Evolutionary conservation across 2,329 filamentous ascomycete species (phyloP).

Genomic region (Paraphaeosphaeria sporulosa): DNA sequence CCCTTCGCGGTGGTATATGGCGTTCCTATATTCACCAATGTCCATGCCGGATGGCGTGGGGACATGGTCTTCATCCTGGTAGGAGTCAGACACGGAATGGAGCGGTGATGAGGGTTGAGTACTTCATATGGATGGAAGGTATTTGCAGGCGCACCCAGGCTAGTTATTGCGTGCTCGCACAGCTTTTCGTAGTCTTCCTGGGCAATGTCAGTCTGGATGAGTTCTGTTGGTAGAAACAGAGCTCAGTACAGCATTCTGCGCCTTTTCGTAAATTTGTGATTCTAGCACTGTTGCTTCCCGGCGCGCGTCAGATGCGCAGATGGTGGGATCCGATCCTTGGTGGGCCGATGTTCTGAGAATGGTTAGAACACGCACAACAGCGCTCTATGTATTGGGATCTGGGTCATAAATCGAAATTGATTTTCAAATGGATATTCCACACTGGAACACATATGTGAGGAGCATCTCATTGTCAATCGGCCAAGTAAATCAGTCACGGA

Average conservation of each 20-base stretch:
- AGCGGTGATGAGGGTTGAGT: background rate
- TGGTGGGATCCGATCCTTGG: slow-evolving; percentile 54
- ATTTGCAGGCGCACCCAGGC: slow-evolving; percentile 28
- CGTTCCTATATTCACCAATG: slow-evolving; percentile 65
- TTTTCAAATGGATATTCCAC: too few species aligned
- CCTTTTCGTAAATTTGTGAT: slow-evolving; percentile 66
- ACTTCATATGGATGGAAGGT: slow-evolving; percentile 37
- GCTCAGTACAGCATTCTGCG: slow-evolving; percentile 62
- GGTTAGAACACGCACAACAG: slow-evolving; percentile 13
- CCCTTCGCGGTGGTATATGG: slow-evolving; percentile 68
- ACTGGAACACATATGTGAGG: background rate
- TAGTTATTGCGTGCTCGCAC: slow-evolving; percentile 33
- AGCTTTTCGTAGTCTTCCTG: slow-evolving; percentile 46
- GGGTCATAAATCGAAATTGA: background rate
- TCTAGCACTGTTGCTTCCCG: slow-evolving; percentile 72
- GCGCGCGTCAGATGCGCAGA: slow-evolving; percentile 58
- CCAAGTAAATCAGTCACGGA: background rate
- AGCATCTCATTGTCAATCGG: background rate
- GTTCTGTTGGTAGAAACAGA: background rate
- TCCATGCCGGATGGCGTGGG: slow-evolving; percentile 47
- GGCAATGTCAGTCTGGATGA: slow-evolving; percentile 26
- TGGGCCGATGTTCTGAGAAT: slow-evolving; percentile 57
- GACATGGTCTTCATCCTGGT: slow-evolving; percentile 40
- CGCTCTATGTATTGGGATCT: background rate
- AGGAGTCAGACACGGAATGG: slow-evolving; percentile 2